Base-by-base conservation (phyloP, 2,329 filamentous ascomycete genomes). In the Apiospora sp. region DNA sequence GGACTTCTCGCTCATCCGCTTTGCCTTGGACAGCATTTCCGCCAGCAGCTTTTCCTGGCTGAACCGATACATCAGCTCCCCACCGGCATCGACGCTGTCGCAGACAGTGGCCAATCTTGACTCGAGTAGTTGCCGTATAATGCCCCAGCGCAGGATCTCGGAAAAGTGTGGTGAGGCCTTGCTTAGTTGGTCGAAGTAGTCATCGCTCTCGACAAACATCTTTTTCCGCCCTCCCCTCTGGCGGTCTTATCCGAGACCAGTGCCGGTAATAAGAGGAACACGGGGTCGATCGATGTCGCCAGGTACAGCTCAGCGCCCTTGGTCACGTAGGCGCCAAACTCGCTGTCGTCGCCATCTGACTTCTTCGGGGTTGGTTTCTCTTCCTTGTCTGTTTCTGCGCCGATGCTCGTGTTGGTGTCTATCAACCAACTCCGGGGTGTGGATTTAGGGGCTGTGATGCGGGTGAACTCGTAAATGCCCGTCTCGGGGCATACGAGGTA, bases 41-140 rank as follows among this genome's bases (percentile, higher is more conserved):
- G 82, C 79, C 8, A 92, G 78, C 0, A 98, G 87, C 79, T 95
- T 97, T 16, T 86, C 84, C 78, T 93, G 88, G 77, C 87, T 96
- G 34, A 97, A 84, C 16, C 94, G 90, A 82, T 93, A 98, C 93
- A 98, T 94, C 71, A 84, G 90, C 81, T 98, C 95, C 73, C 94
- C 93, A 19, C 93, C 94, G 0, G 93, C 93, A 46, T 96, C 92
- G 14, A 97, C 92, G 0, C 88, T 92, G 78, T 98, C 95, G 82
- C 95, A 97, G 6, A 96, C 87, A 1, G 85, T 87, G 1, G 86
- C 87, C 84, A 97, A 91, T 48, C 94, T 88, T 14, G 86, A 82
- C 78, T 93, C 90, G 0, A 97, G 80, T 44, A 87, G 83, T 2
- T 75, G 81, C 73, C 85, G 87, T 78, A 86, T 84, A 72, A 84